Evolutionary conservation across 2,329 filamentous ascomycete species (phyloP).

Genomic region (Sclerotinia sclerotiorum): DNA sequence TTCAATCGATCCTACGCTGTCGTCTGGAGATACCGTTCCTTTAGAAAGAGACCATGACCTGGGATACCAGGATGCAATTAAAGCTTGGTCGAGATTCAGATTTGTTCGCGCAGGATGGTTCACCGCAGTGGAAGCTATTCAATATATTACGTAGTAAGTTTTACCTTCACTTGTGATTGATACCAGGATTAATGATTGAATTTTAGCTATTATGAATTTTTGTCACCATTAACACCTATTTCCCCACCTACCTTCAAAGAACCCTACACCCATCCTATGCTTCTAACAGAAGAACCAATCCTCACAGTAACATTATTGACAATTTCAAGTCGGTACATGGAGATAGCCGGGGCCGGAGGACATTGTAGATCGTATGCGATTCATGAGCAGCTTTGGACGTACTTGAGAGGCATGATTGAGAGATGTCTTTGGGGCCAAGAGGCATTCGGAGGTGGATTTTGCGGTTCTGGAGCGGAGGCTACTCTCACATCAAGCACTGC

Average conservation of each 20-base stretch:
- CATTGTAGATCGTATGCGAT: slow-evolving; percentile 85
- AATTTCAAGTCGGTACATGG: slow-evolving; percentile 83
- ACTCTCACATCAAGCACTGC: slow-evolving; percentile 66
- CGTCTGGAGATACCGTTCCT: slow-evolving; percentile 25
- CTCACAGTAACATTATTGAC: slow-evolving; percentile 88
- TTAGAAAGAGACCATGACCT: slow-evolving; percentile 46
- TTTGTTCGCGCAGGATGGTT: slow-evolving; percentile 98
- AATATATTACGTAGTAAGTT: slow-evolving; percentile 85
- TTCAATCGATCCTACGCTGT: slow-evolving; percentile 38
- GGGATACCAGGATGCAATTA: slow-evolving; percentile 68
- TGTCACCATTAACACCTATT: slow-evolving; percentile 90
- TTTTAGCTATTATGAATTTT: slow-evolving; percentile 78
- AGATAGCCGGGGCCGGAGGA: slow-evolving; percentile 75
- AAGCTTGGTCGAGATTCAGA: slow-evolving; percentile 86
- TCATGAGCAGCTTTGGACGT: slow-evolving; percentile 93
- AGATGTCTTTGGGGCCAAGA: slow-evolving; percentile 94
- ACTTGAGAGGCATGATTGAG: slow-evolving; percentile 92
- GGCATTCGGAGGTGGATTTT: slow-evolving; percentile 87
- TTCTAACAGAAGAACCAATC: slow-evolving; percentile 90
- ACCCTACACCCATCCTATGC: slow-evolving; percentile 72
- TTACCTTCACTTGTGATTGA: background rate
- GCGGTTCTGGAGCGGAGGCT: slow-evolving; percentile 64
- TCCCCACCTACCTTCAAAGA: slow-evolving; percentile 87
- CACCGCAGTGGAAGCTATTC: slow-evolving; percentile 86
- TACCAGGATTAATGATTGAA: slow-evolving; percentile 26